A percentile compares a stretch with the other conserved stretches of the same genome.
phyloP scores from a whole-genome alignment of 2,329 filamentous ascomycete species.

The Thermomyces lanuginosus region DNA sequence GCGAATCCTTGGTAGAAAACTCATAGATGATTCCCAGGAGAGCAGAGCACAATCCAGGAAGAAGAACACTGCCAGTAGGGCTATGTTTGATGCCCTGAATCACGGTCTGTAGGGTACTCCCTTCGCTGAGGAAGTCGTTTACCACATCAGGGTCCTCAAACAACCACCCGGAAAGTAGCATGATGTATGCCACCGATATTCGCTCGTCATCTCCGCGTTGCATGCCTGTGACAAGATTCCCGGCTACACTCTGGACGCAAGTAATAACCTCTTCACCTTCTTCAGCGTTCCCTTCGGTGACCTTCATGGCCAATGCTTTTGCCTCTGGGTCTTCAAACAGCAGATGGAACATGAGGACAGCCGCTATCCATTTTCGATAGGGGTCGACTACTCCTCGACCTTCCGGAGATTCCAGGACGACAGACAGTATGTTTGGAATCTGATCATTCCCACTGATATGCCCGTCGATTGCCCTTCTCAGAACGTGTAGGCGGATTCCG shows the following conservation, averaged over 20 bases:
- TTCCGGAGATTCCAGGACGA: slow-evolving; percentile 53
- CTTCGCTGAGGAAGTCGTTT: slow-evolving; percentile 83
- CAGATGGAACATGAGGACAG: slow-evolving; percentile 71
- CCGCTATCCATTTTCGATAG: slow-evolving; percentile 79
- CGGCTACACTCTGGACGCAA: slow-evolving; percentile 73
- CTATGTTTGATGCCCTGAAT: slow-evolving; percentile 56
- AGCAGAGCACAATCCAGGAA: slow-evolving; percentile 70
- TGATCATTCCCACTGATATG: slow-evolving; percentile 63
- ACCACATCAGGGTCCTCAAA: slow-evolving; percentile 85
- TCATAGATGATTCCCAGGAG: slow-evolving; percentile 83
- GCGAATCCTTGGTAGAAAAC: slow-evolving; percentile 94
- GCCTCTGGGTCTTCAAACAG: slow-evolving; percentile 64
- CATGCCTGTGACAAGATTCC: slow-evolving; percentile 68
- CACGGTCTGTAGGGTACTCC: slow-evolving; percentile 76
- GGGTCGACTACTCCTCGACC: slow-evolving; percentile 54
- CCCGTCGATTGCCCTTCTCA: slow-evolving; percentile 75
- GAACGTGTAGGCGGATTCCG: slow-evolving; percentile 69
- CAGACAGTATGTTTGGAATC: slow-evolving; percentile 74
- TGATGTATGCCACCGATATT: slow-evolving; percentile 69
- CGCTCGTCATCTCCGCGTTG: slow-evolving; percentile 62
- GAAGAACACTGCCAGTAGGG: slow-evolving; percentile 44
- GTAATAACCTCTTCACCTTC: slow-evolving; percentile 91
- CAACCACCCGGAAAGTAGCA: slow-evolving; percentile 75
- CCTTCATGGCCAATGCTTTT: slow-evolving; percentile 61
- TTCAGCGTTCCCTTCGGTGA: slow-evolving; percentile 77